phyloP scores from a whole-genome alignment of 1,139 yeast genomes.

The Candida sanyaensis region DNA sequence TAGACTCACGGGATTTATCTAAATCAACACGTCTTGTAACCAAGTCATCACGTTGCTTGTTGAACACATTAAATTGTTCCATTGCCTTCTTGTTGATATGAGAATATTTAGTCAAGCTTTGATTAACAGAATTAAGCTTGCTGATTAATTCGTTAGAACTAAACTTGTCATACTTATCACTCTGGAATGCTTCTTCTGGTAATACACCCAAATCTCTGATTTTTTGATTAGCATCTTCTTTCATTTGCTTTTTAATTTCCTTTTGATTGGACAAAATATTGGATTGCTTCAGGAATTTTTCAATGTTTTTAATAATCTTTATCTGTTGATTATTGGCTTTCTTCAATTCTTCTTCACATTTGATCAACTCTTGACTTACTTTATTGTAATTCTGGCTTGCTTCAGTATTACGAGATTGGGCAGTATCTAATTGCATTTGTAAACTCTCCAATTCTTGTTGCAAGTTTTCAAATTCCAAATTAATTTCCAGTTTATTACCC shows the following conservation, averaged over 20 bases:
- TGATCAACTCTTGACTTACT: constrained; percentile 33
- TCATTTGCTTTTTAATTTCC: constrained; percentile 58
- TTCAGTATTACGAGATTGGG: constrained; percentile 20
- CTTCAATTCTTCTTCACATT: constrained; percentile 42
- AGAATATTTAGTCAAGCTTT: constrained; percentile 59
- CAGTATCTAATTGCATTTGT: constrained; percentile 23
- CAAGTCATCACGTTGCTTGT: constrained; percentile 70
- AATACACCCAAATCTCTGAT: constrained; percentile 83
- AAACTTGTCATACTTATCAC: constrained; percentile 39
- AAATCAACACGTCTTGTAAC: constrained; percentile 67
- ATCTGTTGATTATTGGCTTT: constrained; percentile 61
- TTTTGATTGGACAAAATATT: constrained; percentile 70
- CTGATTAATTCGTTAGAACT: constrained; percentile 56
- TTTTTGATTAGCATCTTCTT: constrained; percentile 71
- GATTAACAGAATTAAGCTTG: constrained; percentile 58
- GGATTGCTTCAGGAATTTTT: constrained; percentile 61
- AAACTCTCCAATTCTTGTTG: constrained; percentile 26
- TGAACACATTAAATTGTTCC: constrained; percentile 78
- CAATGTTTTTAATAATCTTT: constrained; percentile 54
- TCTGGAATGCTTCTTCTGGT: constrained; percentile 78
- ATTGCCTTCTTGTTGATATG: constrained; percentile 90
- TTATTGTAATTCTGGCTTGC: constrained; percentile 23
- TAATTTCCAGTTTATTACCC: constrained; percentile 21
- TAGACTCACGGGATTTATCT: constrained; percentile 68
- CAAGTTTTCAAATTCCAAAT: constrained; percentile 42